These are phyloP conservation scores for Phytophthora chlamydospora DNA, from an alignment of 352 stramenopile species.

Conservation along the genomic window DNA sequence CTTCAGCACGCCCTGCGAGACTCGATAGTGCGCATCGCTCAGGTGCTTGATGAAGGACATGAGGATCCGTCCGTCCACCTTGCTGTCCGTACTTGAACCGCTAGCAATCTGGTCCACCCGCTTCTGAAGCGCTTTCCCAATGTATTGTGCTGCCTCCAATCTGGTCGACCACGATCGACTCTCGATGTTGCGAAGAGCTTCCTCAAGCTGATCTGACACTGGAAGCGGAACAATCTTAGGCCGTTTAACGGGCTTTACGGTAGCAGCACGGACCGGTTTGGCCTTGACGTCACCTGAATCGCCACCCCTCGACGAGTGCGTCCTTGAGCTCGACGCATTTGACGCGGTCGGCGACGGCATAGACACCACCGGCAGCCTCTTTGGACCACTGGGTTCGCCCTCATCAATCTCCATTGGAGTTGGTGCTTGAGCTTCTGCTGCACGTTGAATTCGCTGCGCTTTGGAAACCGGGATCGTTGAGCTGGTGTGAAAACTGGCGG, in stretches of 20 bases:
- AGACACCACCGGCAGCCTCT: constrained; percentile 12
- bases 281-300: constrained; percentile 20
- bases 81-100: constrained; percentile 26
- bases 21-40: constrained; percentile 74
- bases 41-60: constrained; percentile 66
- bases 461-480: constrained; percentile 29
- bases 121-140: constrained; percentile 37
- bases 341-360: constrained; percentile 33
- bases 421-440: constrained; percentile 23
- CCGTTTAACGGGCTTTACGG: constrained; percentile 22
- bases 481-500: constrained; percentile 41
- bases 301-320: constrained; percentile 17
- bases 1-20: constrained; percentile 72
- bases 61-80: constrained; percentile 68
- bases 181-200: constrained; percentile 54
- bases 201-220: constrained; percentile 52
- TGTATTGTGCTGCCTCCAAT: constrained; percentile 63
- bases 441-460: constrained; percentile 47
- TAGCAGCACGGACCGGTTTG: constrained; percentile 10
- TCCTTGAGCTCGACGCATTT: constrained; percentile 32
- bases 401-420: constrained; percentile 26
- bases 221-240: constrained; percentile 10
- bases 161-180: constrained; percentile 71
- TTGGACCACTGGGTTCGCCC: constrained; percentile 18
- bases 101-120: constrained; percentile 16